A percentile compares a stretch with the other conserved stretches of the same genome.
Conservation (phyloP, 2,329 filamentous ascomycete species). For the Sphaerulina musiva region DNA sequence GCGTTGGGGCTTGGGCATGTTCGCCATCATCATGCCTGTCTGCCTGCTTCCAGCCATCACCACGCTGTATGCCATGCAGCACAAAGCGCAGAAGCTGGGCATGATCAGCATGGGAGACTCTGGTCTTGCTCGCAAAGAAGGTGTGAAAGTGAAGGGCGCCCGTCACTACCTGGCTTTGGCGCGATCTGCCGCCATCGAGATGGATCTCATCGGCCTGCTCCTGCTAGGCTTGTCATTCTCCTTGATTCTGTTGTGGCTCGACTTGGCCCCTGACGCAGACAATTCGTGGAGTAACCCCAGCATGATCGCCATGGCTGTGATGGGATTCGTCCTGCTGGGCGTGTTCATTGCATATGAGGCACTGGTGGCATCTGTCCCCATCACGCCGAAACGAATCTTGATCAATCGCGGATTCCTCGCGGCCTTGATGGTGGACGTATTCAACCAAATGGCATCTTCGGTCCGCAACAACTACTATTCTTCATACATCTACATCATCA, state of each 20-base stretch:
- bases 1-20: slow-evolving; percentile 28
- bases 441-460: slow-evolving; percentile 19
- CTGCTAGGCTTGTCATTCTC: slow-evolving; percentile 22
- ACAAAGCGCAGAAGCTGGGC: slow-evolving; percentile 20
- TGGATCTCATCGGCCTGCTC: slow-evolving; percentile 22
- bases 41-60: slow-evolving; percentile 25
- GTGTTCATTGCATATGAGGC: slow-evolving; percentile 9
- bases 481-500: slow-evolving; percentile 38
- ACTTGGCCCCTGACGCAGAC: slow-evolving; percentile 17
- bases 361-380: slow-evolving; percentile 18
- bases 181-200: slow-evolving; percentile 24
- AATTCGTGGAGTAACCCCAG: slow-evolving; percentile 21
- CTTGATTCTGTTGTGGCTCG: slow-evolving; percentile 23
- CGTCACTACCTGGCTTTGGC: slow-evolving; percentile 10
- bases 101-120: slow-evolving; percentile 21
- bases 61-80: slow-evolving; percentile 27
- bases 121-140: slow-evolving; percentile 15
- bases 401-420: slow-evolving; percentile 21
- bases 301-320: slow-evolving; percentile 13
- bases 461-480: slow-evolving; percentile 20
- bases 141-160: background rate
- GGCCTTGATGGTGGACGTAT: slow-evolving; percentile 16
- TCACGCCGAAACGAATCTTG: slow-evolving; percentile 23
- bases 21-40: slow-evolving; percentile 27
- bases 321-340: slow-evolving; percentile 6